Base-by-base conservation (phyloP, 495 filamentous ascomycete species). In the Lophium mytilinum region DNA sequence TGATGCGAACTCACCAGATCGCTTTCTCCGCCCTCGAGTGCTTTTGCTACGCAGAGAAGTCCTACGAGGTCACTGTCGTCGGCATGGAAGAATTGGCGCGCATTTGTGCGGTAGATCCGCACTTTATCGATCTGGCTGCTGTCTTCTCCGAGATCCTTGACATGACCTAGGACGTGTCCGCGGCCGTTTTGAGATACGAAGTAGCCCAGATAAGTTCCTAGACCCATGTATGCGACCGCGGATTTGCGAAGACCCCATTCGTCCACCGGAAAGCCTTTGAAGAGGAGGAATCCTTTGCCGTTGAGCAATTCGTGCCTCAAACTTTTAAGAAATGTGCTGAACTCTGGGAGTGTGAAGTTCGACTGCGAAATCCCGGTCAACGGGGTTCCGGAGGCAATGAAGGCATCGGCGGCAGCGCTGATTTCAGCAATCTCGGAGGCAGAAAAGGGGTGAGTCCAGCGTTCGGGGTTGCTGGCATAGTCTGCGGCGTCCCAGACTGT, bases 121-220 rank as follows among this genome's bases (percentile, higher is more conserved):
- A 95, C 89, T 52, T 80, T 80, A 69, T 95, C 86, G 59, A 87
- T 92, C 69, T 87, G 79, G 9, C 78, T 83, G 33, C 85, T 73
- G 70, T 96, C 88, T 56, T 92, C 90, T 39, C 88, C 87, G 3
- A 95, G 77, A 71, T 94, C 88, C 71, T 95, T 90, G 67, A 95
- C 90, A 69, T 96, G 90, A 2, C 90, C 90, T 9, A 95, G 76
- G 12, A 95, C 86, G 69, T 95, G 90, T n/a, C 90, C 90, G 42
- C 80, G 80, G 8, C 83, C 81, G 72, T 96, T 96, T 66, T 96
- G 90, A 39, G 82, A 86, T 37, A 90, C 78, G 55, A 90, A 88
- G 71, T 94, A 90, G 37, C 90, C 90, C 4, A 96, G 76, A 64
- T 92, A 82, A 2, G 86, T 85, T n/a, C 89, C 89, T 1, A 95